Percentiles rank a stretch among this genome's conserved stretches.
Conservation (phyloP, 257 asterid genomes). For the Solanum ahanhuiri region DNA sequence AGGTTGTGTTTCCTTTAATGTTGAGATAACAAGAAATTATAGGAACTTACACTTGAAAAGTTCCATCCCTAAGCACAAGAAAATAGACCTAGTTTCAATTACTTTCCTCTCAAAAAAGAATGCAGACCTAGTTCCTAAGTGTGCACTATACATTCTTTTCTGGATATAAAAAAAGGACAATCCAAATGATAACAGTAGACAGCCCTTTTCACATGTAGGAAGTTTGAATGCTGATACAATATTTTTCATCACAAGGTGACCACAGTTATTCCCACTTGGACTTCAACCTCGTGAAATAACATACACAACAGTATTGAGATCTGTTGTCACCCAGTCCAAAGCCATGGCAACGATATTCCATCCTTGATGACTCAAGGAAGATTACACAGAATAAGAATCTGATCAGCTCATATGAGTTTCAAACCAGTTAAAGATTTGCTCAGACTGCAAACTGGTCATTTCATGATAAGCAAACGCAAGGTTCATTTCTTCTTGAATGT, state of each 20-base stretch:
- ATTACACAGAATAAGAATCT: not conserved
- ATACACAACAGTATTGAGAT: not conserved
- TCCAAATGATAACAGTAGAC: not conserved
- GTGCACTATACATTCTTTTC: not conserved
- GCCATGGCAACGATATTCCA: not conserved
- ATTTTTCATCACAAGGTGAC: not conserved
- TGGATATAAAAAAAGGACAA: not conserved
- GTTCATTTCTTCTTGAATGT: constrained; percentile 95
- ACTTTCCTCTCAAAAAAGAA: not conserved
- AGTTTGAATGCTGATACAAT: not conserved
- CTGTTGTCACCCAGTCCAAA: not conserved
- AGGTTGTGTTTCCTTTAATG: not conserved
- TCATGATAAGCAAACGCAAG: constrained; percentile 95
- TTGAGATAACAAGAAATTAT: not conserved
- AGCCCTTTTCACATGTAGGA: not conserved
- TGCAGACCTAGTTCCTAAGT: not conserved
- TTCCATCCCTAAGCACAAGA: not conserved
- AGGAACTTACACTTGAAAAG: not conserved
- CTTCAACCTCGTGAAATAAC: not conserved
- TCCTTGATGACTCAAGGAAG: not conserved
- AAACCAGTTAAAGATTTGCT: constrained; percentile 73
- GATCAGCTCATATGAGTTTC: constrained; percentile 58
- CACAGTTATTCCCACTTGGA: not conserved
- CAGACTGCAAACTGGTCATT: constrained; percentile 88
- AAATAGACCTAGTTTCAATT: not conserved